A percentile compares a stretch with the other conserved stretches of the same genome.
These are phyloP conservation scores for Colletotrichum salicis DNA, from an alignment of 2,329 filamentous ascomycete species.

Conservation along the genomic window DNA sequence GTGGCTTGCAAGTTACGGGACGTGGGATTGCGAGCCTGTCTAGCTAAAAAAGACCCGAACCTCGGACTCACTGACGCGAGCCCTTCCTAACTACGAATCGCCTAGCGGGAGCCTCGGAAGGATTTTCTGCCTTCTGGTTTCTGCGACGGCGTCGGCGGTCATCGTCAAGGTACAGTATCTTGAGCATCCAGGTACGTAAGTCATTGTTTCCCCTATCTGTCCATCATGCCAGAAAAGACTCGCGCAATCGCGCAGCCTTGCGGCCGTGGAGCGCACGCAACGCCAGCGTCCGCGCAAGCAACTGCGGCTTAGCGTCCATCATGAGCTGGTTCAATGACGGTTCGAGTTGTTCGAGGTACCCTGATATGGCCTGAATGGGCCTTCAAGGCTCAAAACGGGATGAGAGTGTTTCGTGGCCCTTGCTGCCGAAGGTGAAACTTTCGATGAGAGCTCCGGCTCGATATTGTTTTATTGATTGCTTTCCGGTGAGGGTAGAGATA, in stretches of 20 bases:
- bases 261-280: neutral
- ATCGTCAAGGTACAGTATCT: neutral
- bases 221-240: neutral
- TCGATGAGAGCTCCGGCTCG: neutral
- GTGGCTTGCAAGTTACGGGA: neutral
- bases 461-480: neutral
- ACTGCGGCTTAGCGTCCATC: constrained; percentile 20
- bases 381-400: neutral
- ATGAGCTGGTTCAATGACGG: neutral
- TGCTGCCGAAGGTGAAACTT: neutral
- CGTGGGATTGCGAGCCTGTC: neutral
- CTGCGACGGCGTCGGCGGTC: neutral
- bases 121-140: neutral
- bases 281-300: constrained; percentile 12
- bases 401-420: neutral
- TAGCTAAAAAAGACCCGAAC: neutral
- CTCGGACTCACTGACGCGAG: neutral
- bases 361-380: neutral
- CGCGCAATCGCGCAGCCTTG: neutral
- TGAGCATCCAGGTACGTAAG: neutral
- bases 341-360: too few relatives aligned
- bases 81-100: neutral
- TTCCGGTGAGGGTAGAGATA: neutral
- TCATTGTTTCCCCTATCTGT: neutral
- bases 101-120: neutral